Percentiles rank a stretch among this genome's conserved stretches.
These are phyloP conservation scores for Trichoderma pleuroti DNA, from an alignment of 2,329 filamentous ascomycete genomes.

Conservation along the genomic window DNA sequence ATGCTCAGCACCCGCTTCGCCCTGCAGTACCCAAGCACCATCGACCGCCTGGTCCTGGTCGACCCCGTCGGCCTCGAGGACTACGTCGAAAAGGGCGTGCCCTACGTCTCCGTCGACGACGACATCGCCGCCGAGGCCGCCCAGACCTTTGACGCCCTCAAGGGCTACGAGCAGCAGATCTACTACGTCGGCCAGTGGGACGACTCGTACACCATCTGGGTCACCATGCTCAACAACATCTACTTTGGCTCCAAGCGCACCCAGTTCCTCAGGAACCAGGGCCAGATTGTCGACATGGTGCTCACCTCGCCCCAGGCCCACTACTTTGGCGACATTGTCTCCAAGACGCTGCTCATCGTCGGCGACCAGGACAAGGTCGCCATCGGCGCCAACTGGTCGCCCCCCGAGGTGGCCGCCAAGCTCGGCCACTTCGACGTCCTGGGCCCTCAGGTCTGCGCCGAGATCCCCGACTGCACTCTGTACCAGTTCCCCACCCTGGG, in stretches of 20 bases:
- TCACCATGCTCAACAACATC: conserved; percentile 51
- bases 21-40: conserved; percentile 46
- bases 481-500: conserved; percentile 47
- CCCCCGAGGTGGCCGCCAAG: conserved; percentile 40
- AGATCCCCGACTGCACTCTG: conserved; percentile 44
- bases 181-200: conserved; percentile 50
- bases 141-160: conserved; percentile 43
- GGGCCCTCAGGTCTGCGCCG: conserved; percentile 41
- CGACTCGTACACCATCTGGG: conserved; percentile 50
- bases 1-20: conserved; percentile 52
- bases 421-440: conserved; percentile 50
- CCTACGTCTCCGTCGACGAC: conserved; percentile 43
- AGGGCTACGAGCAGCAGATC: conserved; percentile 44
- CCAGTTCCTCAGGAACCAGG: conserved; percentile 46
- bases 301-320: conserved; percentile 50
- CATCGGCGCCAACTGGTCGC: conserved; percentile 51
- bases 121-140: conserved; percentile 37
- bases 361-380: conserved; percentile 53
- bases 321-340: conserved; percentile 45
- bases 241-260: conserved; percentile 44
- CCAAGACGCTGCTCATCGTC: conserved; percentile 47
- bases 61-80: conserved; percentile 54
- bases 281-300: conserved; percentile 53
- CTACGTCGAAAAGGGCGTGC: conserved; percentile 48
- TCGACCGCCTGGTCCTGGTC: conserved; percentile 45